These are phyloP conservation scores for Scheffersomyces insectosa DNA, from an alignment of 1,139 yeast genomes.

Conservation along the genomic window DNA sequence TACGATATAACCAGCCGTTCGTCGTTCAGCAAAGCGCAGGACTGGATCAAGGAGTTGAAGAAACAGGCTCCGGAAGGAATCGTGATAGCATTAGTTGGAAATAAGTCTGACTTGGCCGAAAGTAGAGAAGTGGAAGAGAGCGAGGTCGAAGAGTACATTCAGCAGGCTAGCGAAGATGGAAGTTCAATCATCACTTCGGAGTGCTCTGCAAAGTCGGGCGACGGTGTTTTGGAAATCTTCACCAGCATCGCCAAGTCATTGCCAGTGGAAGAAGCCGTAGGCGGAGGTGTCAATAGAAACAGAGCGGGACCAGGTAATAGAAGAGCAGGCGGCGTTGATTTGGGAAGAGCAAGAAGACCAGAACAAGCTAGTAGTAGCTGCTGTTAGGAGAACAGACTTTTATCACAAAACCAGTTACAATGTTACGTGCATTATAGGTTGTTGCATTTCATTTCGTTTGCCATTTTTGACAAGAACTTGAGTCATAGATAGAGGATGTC, in stretches of 20 bases:
- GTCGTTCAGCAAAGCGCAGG: slow-evolving; percentile 85
- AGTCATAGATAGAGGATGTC: too few relatives aligned
- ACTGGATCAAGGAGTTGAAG: slow-evolving; percentile 94
- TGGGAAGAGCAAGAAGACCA: slow-evolving; percentile 31
- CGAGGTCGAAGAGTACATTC: slow-evolving; percentile 38
- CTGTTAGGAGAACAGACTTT: slow-evolving; percentile 19
- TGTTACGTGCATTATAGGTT: too few relatives aligned
- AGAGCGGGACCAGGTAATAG: slow-evolving; percentile 25
- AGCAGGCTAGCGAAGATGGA: slow-evolving; percentile 28
- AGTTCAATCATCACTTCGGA: slow-evolving; percentile 33
- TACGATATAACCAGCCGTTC: slow-evolving; percentile 42
- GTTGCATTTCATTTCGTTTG: too few relatives aligned
- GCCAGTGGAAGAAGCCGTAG: slow-evolving; percentile 43
- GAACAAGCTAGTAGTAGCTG: slow-evolving; percentile 27
- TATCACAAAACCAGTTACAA: background rate
- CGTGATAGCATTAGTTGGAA: slow-evolving; percentile 48
- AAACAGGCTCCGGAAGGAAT: slow-evolving; percentile 86
- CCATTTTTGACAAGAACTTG: too few relatives aligned
- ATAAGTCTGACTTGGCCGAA: slow-evolving; percentile 59
- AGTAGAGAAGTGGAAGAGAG: slow-evolving; percentile 47
- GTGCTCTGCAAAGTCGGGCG: slow-evolving; percentile 51
- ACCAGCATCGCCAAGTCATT: slow-evolving; percentile 43
- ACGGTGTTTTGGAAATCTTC: slow-evolving; percentile 47
- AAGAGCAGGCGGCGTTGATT: slow-evolving; percentile 38
- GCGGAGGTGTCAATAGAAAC: slow-evolving; percentile 24